A percentile compares a stretch with the other conserved stretches of the same genome.
Conservation (phyloP, 495 filamentous ascomycete genomes). For the Entonaema liquescens region DNA sequence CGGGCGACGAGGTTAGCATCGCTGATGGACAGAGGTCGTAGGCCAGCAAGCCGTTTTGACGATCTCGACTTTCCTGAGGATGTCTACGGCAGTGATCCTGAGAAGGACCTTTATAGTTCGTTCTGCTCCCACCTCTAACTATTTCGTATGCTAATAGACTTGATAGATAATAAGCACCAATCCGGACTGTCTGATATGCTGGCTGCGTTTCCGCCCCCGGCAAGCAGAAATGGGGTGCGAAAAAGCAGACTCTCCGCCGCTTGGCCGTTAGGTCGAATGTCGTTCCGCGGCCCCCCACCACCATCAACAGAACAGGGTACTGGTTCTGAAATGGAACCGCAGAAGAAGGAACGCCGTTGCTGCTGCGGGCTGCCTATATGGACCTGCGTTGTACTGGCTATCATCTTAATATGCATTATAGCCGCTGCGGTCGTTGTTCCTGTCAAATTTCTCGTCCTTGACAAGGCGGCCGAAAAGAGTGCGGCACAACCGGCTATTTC, state of each 20-base stretch:
- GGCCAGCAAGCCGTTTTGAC: conserved; percentile 77
- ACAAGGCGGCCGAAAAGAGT: conserved; percentile 50
- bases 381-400: conserved; percentile 74
- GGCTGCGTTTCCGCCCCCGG: conserved; percentile 87
- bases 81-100: conserved; percentile 40
- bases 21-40: conserved; percentile 82
- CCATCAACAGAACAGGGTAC: conserved; percentile 15
- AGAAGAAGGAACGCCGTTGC: conserved; percentile 44
- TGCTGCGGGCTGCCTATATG: conserved; percentile 86
- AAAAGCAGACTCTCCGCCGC: conserved; percentile 48
- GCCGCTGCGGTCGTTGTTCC: conserved; percentile 90
- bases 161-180: conserved; percentile 57
- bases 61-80: conserved; percentile 58
- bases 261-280: conserved; percentile 54
- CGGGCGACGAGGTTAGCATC: conserved; percentile 87
- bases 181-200: conserved; percentile 86
- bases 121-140: background rate
- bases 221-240: conserved; percentile 60
- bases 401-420: conserved; percentile 77
- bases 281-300: conserved; percentile 39
- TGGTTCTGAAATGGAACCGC: conserved; percentile 29
- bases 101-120: conserved; percentile 54
- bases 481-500: conserved; percentile 47
- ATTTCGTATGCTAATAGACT: conserved; percentile 45
- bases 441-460: conserved; percentile 79